Base-by-base conservation (phyloP, 768 basidiomycete species). In the Mycena latifolia region DNA sequence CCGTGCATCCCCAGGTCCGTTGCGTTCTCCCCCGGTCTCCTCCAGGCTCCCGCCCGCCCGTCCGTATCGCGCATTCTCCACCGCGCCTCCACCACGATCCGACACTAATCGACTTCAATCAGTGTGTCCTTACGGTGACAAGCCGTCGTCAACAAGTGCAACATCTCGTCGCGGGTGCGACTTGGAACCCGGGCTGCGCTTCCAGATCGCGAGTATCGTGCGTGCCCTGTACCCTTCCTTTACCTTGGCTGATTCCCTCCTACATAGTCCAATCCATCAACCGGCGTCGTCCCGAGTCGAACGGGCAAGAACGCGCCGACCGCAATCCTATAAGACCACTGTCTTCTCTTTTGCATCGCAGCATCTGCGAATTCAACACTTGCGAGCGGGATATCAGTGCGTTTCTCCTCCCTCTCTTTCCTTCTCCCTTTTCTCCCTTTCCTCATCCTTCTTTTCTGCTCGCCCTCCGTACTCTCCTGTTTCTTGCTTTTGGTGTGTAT, bases 231-330 rank as follows among this genome's bases (percentile, higher is more conserved):
- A 51, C 48, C 48, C 29, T 51, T 51, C 27, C 48, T 4, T 51
- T 51, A 17, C 28, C 48, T 51, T n/a, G n/a, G 48, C 28, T 51
- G 48, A 51, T 31, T 31, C 28, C 27, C 48, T 17, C 48, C 20
- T 51, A 31, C 27, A 51, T 3, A 29, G 48, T 51, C 28, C 28
- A 51, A 51, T 51, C 43, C 43, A n/a, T 45, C n/a, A n/a, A 45
- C 18, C 43, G 22, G 43, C 43, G n/a, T 45, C 43, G 10, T 45
- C 43, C n/a, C 22, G 28, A 51, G 28, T 51, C 48, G 48, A 51
- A 51, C 48, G 48, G 28, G 48, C 48, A 17, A 17, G 48, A 51
- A 29, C 48, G n/a, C n/a, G 48, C 48, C 48, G 48, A 51, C 48
- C 48, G 48, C 48, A 31, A 51, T 31, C 29, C 28, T 51, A 31